These are phyloP conservation scores for Lepraria neglecta DNA, from an alignment of 495 filamentous ascomycete species.

Conservation along the genomic window DNA sequence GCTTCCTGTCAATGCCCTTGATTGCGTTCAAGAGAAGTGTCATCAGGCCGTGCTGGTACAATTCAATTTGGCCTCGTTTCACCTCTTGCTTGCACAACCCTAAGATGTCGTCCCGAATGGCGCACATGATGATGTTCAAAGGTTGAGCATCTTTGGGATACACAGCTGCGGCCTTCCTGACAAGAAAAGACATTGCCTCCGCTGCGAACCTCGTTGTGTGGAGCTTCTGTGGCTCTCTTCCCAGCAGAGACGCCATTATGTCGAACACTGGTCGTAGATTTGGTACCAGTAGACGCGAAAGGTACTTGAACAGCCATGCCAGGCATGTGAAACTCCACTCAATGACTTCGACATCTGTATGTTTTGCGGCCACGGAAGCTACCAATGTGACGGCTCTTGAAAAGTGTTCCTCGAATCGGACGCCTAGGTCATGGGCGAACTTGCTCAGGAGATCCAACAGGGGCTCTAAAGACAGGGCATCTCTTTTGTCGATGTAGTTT, in stretches of 20 bases:
- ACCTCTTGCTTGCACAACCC: constrained; percentile 45
- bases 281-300: constrained; percentile 76
- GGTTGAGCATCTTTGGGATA: constrained; percentile 64
- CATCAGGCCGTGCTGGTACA: constrained; percentile 82
- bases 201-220: constrained; percentile 88
- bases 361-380: constrained; percentile 53
- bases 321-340: constrained; percentile 96
- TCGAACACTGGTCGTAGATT: constrained; percentile 78
- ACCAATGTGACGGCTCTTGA: constrained; percentile 62
- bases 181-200: constrained; percentile 87
- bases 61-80: constrained; percentile 40
- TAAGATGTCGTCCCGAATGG: constrained; percentile 61
- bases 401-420: constrained; percentile 85
- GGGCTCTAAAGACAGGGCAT: constrained; percentile 73
- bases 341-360: constrained; percentile 67
- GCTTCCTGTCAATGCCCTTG: constrained; percentile 67
- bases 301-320: constrained; percentile 94
- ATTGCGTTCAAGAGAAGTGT: constrained; percentile 81
- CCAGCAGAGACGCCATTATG: constrained; percentile 78
- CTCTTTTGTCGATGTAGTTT: constrained; percentile 68
- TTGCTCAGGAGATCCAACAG: constrained; percentile 76
- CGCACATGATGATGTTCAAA: constrained; percentile 59
- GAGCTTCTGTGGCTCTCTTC: constrained; percentile 69
- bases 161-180: constrained; percentile 74
- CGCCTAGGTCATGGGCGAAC: constrained; percentile 85